Conservation (phyloP, 2,329 filamentous ascomycete species). For the Hymenoscyphus fructigenus region DNA sequence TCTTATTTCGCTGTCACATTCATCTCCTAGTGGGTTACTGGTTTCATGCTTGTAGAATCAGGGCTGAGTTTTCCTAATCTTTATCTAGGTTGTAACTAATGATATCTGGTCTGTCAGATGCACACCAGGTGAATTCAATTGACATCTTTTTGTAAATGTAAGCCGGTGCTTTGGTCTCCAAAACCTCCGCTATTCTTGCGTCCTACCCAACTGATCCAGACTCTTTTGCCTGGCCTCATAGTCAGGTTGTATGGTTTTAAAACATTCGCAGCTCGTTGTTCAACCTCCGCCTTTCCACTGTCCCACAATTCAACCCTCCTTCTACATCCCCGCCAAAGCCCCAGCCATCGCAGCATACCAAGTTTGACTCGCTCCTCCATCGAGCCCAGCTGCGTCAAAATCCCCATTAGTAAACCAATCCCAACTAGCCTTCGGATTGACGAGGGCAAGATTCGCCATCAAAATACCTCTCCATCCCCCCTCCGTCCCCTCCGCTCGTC, state of each 20-base stretch:
- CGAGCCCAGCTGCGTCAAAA: slow-evolving; percentile 69
- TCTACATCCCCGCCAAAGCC: slow-evolving; percentile 40
- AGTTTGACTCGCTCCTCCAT: slow-evolving; percentile 79
- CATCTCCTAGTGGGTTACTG: too few relatives aligned
- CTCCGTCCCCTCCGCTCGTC: slow-evolving; percentile 60
- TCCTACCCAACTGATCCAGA: neutral
- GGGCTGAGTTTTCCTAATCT: neutral
- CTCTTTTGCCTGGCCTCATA: neutral
- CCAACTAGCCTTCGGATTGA: slow-evolving; percentile 69
- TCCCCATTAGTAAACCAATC: slow-evolving; percentile 67
- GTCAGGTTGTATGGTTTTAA: neutral
- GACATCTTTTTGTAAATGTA: neutral
- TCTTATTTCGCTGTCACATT: too few relatives aligned
- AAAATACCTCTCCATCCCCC: slow-evolving; percentile 87
- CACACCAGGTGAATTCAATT: neutral
- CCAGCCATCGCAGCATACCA: slow-evolving; percentile 84
- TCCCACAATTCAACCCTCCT: neutral
- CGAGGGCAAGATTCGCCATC: slow-evolving; percentile 76
- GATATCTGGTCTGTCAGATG: neutral
- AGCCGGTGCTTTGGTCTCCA: neutral
- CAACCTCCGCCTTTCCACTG: neutral
- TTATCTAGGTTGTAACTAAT: neutral
- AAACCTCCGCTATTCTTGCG: neutral
- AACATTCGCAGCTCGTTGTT: neutral
- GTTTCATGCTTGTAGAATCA: neutral